These are phyloP conservation scores for Aegilops longissima DNA, from an alignment of 176 grass and related monocot genomes.

Conservation along the genomic window DNA sequence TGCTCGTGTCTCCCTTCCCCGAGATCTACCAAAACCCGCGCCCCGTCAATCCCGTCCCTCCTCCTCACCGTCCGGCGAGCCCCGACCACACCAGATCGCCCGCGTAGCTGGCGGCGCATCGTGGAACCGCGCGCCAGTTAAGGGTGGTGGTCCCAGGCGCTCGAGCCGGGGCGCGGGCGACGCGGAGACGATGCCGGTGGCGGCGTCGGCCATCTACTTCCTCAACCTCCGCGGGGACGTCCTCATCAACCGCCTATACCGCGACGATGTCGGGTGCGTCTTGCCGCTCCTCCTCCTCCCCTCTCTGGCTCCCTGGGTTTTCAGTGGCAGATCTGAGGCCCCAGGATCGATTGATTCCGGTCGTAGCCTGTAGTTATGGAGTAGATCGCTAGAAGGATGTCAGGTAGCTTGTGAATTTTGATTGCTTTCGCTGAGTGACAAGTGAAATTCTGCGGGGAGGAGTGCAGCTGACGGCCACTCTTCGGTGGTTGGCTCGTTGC, in stretches of 20 bases:
- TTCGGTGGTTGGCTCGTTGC: neutral
- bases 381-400: slow-evolving; percentile 26
- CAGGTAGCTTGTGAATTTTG: neutral
- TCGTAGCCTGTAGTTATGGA: neutral
- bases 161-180: slow-evolving; percentile 29
- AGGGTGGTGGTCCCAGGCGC: slow-evolving; percentile 16
- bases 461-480: neutral
- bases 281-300: neutral
- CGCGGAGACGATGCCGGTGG: slow-evolving; percentile 81
- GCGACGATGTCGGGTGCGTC: slow-evolving; percentile 90
- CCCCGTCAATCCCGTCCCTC: neutral
- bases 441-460: neutral
- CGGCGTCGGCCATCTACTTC: slow-evolving; percentile 93
- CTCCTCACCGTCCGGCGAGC: slow-evolving; percentile 38
- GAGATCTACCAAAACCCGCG: slow-evolving; percentile 43
- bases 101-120: neutral
- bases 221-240: slow-evolving; percentile 93
- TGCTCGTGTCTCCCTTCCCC: slow-evolving; percentile 15
- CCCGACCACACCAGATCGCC: neutral
- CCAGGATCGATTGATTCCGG: neutral
- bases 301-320: neutral
- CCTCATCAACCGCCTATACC: slow-evolving; percentile 96
- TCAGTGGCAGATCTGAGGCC: slow-evolving; percentile 41
- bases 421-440: neutral
- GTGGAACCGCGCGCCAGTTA: neutral